Percentiles rank a stretch among this genome's conserved stretches.
phyloP scores from a whole-genome alignment of 2,329 filamentous ascomycete genomes.

The Scytalidium sp. region DNA sequence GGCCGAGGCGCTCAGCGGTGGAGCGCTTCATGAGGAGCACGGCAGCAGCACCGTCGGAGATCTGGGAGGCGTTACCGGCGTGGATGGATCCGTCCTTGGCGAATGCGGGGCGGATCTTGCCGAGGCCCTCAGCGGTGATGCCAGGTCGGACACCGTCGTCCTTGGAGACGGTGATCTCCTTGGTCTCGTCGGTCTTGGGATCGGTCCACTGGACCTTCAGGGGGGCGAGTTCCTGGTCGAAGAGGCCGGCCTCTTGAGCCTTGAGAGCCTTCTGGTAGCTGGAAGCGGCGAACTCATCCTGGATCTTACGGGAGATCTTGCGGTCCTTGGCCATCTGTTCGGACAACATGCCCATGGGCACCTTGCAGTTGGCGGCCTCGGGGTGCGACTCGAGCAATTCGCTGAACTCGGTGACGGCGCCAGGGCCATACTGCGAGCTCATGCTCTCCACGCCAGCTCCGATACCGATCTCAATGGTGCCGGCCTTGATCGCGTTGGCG shows the following conservation, averaged over 20 bases:
- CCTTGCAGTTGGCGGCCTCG: conserved; percentile 92
- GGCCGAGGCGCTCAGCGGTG: conserved; percentile 83
- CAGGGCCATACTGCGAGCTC: conserved; percentile 85
- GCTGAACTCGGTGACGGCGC: conserved; percentile 88
- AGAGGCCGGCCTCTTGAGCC: conserved; percentile 86
- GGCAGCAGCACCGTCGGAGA: conserved; percentile 92
- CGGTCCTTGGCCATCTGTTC: conserved; percentile 93
- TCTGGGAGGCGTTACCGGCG: conserved; percentile 93
- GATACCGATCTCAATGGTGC: conserved; percentile 94
- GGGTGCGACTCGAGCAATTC: conserved; percentile 78
- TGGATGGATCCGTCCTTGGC: conserved; percentile 91
- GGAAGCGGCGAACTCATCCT: conserved; percentile 91
- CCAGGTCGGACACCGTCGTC: conserved; percentile 87
- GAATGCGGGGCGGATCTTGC: conserved; percentile 88
- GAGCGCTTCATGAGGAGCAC: conserved; percentile 94
- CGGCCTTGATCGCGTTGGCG: conserved; percentile 84
- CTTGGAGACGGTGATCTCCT: conserved; percentile 75
- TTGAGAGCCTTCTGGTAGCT: conserved; percentile 88
- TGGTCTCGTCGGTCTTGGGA: conserved; percentile 83
- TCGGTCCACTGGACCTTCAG: conserved; percentile 85
- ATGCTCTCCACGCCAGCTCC: conserved; percentile 97
- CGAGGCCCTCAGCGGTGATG: conserved; percentile 83
- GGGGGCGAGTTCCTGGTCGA: conserved; percentile 87
- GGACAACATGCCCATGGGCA: conserved; percentile 91
- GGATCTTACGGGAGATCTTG: conserved; percentile 65